Conservation (phyloP, 2,329 filamentous ascomycete species). For the Sclerotinia nivalis region DNA sequence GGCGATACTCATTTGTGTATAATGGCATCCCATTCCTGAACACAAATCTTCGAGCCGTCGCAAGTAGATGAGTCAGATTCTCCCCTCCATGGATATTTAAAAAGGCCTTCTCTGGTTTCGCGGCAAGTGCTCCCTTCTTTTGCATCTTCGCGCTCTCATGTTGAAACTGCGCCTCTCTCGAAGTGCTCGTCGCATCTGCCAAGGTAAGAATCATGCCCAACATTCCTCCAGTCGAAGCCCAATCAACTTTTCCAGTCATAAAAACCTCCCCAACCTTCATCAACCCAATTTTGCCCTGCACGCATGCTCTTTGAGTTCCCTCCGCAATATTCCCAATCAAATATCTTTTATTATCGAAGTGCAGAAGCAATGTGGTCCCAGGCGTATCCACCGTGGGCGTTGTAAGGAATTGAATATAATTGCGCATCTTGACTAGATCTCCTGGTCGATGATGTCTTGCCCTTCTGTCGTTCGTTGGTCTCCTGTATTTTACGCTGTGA, state of each 20-base stretch:
- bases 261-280: slow-evolving; percentile 75
- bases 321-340: slow-evolving; percentile 81
- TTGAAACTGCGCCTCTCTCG: slow-evolving; percentile 44
- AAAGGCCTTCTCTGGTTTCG: slow-evolving; percentile 40
- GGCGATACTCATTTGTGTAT: slow-evolving; percentile 63
- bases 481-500: slow-evolving; percentile 1
- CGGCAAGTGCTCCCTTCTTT: slow-evolving; percentile 30
- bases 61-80: slow-evolving; percentile 78
- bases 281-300: slow-evolving; percentile 60
- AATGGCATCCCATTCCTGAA: slow-evolving; percentile 81
- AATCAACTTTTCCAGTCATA: slow-evolving; percentile 74
- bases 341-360: slow-evolving; percentile 82
- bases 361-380: slow-evolving; percentile 73
- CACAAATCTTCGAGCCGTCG: slow-evolving; percentile 81
- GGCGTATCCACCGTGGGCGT: slow-evolving; percentile 86
- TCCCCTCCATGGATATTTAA: slow-evolving; percentile 75
- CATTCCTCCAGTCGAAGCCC: slow-evolving; percentile 77
- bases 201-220: slow-evolving; percentile 83
- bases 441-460: not conserved
- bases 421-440: slow-evolving; percentile 60
- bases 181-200: slow-evolving; percentile 62
- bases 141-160: slow-evolving; percentile 32
- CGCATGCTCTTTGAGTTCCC: slow-evolving; percentile 76
- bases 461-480: not conserved
- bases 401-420: slow-evolving; percentile 71